Conservation (phyloP, 495 filamentous ascomycete genomes). For the Penicillium lagena region DNA sequence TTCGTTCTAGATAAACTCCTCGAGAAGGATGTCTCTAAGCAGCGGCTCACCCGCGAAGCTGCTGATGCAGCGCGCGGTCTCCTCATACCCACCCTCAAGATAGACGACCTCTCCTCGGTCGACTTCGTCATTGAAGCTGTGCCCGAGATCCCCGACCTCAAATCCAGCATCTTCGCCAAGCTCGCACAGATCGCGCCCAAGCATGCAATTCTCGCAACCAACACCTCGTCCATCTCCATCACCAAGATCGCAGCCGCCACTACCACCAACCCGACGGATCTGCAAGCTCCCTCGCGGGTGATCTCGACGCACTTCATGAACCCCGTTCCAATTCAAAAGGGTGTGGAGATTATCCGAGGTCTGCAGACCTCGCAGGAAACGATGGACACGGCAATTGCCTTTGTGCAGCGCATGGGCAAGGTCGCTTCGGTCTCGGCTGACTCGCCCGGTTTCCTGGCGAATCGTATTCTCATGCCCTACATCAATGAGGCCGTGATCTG, state of each 20-base stretch:
- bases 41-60: conserved; percentile 69
- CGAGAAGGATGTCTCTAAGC: conserved; percentile 83
- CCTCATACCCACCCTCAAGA: conserved; percentile 60
- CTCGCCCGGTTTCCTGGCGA: conserved; percentile 90
- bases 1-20: conserved; percentile 69
- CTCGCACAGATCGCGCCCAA: conserved; percentile 79
- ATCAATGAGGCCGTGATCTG: conserved; percentile 99
- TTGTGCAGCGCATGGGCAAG: conserved; percentile 91
- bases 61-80: conserved; percentile 64
- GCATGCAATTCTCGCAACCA: conserved; percentile 90
- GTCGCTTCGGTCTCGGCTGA: conserved; percentile 80
- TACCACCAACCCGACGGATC: conserved; percentile 66
- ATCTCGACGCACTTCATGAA: conserved; percentile 99
- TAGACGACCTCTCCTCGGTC: conserved; percentile 74
- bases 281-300: conserved; percentile 77
- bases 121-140: conserved; percentile 99
- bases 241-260: conserved; percentile 90
- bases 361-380: conserved; percentile 84
- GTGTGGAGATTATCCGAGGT: conserved; percentile 93
- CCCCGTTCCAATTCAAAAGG: conserved; percentile 93
- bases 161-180: conserved; percentile 78
- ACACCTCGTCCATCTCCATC: conserved; percentile 96
- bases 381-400: conserved; percentile 73
- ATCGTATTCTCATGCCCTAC: conserved; percentile 97
- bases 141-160: conserved; percentile 84